Percentiles rank a stretch among this genome's conserved stretches.
These are phyloP conservation scores for Aspergillus cristatus DNA, from an alignment of 495 filamentous ascomycete genomes.

Conservation along the genomic window DNA sequence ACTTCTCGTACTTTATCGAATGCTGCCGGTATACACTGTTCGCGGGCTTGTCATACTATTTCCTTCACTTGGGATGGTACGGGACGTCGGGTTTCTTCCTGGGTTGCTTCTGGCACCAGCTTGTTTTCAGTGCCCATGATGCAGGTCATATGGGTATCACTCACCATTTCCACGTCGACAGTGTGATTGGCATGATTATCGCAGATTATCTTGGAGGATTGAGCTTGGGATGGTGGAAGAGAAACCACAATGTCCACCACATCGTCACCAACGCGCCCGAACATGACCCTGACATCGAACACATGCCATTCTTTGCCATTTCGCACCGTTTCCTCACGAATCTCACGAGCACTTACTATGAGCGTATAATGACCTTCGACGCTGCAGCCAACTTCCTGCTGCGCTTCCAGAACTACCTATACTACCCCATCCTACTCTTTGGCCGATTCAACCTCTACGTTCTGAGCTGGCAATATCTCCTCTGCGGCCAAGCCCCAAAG, in stretches of 20 bases:
- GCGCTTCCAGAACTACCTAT: constrained; percentile 70
- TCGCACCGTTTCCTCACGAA: constrained; percentile 73
- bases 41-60: constrained; percentile 53
- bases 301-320: constrained; percentile 91
- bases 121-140: constrained; percentile 93
- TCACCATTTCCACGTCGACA: constrained; percentile 73
- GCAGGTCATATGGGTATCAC: constrained; percentile 97
- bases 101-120: constrained; percentile 88
- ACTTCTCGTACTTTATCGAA: constrained; percentile 72
- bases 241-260: constrained; percentile 95
- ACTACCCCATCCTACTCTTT: constrained; percentile 77
- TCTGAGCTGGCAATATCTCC: constrained; percentile 73
- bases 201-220: constrained; percentile 86
- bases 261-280: constrained; percentile 95
- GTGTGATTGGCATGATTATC: constrained; percentile 79
- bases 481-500: constrained; percentile 64
- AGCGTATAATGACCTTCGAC: constrained; percentile 79
- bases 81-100: constrained; percentile 63
- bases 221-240: constrained; percentile 96
- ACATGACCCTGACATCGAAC: constrained; percentile 95
- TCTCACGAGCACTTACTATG: constrained; percentile 82
- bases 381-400: constrained; percentile 61
- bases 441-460: constrained; percentile 90
- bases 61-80: constrained; percentile 67
- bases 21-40: constrained; percentile 63